Evolutionary conservation across 106 monocot species (phyloP).

Genomic region (Amphibolis antarctica): DNA sequence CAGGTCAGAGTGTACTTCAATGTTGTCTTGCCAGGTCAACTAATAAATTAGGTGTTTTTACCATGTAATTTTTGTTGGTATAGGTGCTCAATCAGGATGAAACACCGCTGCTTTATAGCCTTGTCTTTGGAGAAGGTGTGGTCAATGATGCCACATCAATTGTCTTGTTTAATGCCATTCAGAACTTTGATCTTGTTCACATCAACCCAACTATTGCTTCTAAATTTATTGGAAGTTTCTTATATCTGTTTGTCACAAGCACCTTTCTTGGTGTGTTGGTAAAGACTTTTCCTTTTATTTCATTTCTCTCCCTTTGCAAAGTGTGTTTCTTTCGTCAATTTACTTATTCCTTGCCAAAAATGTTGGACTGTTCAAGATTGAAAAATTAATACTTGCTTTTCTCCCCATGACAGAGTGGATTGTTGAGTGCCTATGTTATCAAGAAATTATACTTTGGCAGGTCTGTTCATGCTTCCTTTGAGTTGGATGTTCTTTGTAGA

Average conservation of each 20-base stretch:
- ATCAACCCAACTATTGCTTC: constrained; percentile 36
- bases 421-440: constrained; percentile 85
- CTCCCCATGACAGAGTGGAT: constrained; percentile 42
- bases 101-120: constrained; percentile 85
- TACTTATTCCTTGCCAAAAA: too few relatives aligned
- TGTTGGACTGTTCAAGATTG: neutral
- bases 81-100: constrained; percentile 98
- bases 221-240: constrained; percentile 66
- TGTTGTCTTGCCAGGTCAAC: neutral
- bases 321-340: neutral
- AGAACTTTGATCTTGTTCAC: constrained; percentile 80
- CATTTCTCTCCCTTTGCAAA: neutral
- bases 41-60: neutral
- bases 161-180: constrained; percentile 92
- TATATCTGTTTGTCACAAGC: constrained; percentile 75
- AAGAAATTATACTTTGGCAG: constrained; percentile 94
- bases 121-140: constrained; percentile 98
- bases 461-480: constrained; percentile 20
- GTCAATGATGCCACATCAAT: constrained; percentile 99
- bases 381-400: constrained; percentile 5
- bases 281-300: constrained; percentile 19
- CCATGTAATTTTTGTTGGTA: constrained; percentile 2
- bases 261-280: constrained; percentile 85
- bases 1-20: constrained; percentile 38
- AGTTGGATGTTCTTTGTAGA: too few relatives aligned